Evolutionary conservation across 805 yeast species (phyloP).

Genomic region (Barnettozyma botsteinii): DNA sequence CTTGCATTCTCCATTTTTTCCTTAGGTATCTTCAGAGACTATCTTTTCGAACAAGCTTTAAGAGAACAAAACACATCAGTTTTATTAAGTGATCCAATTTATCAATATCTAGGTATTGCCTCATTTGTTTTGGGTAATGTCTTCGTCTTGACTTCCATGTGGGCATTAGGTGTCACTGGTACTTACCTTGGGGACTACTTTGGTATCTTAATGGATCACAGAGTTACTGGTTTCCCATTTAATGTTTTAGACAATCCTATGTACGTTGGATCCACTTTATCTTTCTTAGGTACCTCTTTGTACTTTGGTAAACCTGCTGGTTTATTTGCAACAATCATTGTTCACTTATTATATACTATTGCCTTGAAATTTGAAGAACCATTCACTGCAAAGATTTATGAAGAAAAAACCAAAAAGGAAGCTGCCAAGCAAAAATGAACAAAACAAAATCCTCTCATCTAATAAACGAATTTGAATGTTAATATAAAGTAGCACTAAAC

Average conservation of each 20-base stretch:
- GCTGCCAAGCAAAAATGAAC: slow-evolving; percentile 20
- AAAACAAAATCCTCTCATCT: too few relatives aligned
- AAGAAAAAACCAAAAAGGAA: slow-evolving; percentile 50
- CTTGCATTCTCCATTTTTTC: slow-evolving; percentile 81
- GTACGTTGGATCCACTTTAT: slow-evolving; percentile 89
- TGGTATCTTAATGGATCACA: slow-evolving; percentile 86
- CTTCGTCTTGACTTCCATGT: slow-evolving; percentile 83
- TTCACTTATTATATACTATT: slow-evolving; percentile 72
- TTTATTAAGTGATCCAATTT: slow-evolving; percentile 38
- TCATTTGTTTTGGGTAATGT: slow-evolving; percentile 68
- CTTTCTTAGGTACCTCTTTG: slow-evolving; percentile 87
- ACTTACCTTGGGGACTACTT: slow-evolving; percentile 96
- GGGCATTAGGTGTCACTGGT: slow-evolving; percentile 88
- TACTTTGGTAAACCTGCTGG: slow-evolving; percentile 92
- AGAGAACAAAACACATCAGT: slow-evolving; percentile 61
- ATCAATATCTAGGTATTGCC: slow-evolving; percentile 47
- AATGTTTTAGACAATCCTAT: slow-evolving; percentile 88
- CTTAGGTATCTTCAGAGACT: slow-evolving; percentile 79
- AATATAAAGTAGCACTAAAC: not conserved
- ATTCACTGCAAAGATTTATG: slow-evolving; percentile 86
- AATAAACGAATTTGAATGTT: not conserved
- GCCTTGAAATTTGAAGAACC: slow-evolving; percentile 94
- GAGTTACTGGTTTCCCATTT: slow-evolving; percentile 93
- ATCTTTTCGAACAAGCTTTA: slow-evolving; percentile 66
- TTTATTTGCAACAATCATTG: slow-evolving; percentile 61